Conservation (phyloP, 192 early-diverging fungal genomes). For the Mortierella claussenii region DNA sequence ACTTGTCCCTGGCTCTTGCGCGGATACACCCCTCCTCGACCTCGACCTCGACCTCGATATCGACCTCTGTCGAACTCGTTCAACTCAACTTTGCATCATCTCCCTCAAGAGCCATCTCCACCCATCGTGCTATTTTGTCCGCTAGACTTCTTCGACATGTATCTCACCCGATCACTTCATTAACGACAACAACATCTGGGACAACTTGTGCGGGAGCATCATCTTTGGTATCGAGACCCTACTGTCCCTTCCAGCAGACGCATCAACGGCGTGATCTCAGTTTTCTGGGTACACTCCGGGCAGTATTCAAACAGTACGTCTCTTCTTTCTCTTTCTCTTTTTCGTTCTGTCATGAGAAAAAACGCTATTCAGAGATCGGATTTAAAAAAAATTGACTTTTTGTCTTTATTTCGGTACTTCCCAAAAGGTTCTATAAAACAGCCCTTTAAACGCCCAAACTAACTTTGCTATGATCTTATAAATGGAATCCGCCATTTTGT, state of each 20-base stretch:
- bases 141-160: slow-evolving; percentile 32
- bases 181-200: neutral
- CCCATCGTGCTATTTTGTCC: slow-evolving; percentile 5
- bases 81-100: neutral
- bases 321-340: neutral
- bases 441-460: no score
- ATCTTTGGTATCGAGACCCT: no score
- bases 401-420: no score
- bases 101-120: neutral
- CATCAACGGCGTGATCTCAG: slow-evolving; percentile 40
- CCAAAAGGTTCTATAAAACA: no score
- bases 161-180: neutral
- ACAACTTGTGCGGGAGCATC: no score
- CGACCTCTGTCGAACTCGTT: neutral
- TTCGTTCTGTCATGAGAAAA: no score
- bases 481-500: neutral
- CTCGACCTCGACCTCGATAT: neutral
- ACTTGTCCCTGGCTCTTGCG: slow-evolving; percentile 10
- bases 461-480: no score
- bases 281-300: slow-evolving; percentile 39
- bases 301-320: slow-evolving; percentile 45
- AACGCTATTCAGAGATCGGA: no score
- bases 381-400: no score
- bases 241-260: slow-evolving; percentile 14
- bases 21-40: slow-evolving; percentile 7